Evolutionary conservation across 179 eudicot genomes (phyloP), one percentile per base, ranked within the genome.

Genomic region (Spinacia oleracea): DNA sequence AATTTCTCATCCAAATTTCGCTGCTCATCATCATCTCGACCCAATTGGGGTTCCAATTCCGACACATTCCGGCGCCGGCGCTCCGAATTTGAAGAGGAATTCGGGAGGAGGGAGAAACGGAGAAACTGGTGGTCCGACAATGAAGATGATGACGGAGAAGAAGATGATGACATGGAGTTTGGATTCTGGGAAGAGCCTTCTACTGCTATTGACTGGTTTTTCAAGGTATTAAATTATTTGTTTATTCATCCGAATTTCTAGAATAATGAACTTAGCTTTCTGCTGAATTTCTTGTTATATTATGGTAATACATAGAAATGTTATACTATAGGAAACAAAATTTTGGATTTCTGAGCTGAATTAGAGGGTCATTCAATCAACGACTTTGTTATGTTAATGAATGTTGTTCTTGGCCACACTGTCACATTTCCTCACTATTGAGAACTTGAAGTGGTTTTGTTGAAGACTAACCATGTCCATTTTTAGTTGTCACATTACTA

Each of bases 81-180:
- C 51, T 83, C 81, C 72, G 76, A 78, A 38, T 86, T 78, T 72
- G 78, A 78, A 66, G 60, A 68, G 10, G 75, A 73, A 62, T 81
- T 83, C 53, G n/a, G 83, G 64, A 73, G 69, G 40, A 73, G 79
- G 43, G 66, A 56, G 76, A 89, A 84, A 74, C 80, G 85, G 77
- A 77, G 89, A 80, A 86, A 48, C 15, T 86, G 92, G 92, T 89
- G 91, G 92, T 86, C 85, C 29, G 88, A 86, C 12, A 50, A 69
- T 3, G 63, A 74, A 2, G 85, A 79, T 0, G 82, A 79, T 0
- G 87, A 85, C 0, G 80, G 78, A 0, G 91, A 83, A 0, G 87
- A 84, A 0, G 86, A 83, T 21, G 83, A 76, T 23, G 70, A n/a
- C n/a, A n/a, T 21, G 50, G 71, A 21, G 29, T 85, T 85, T 85